A percentile compares a stretch with the other conserved stretches of the same genome.
These are phyloP conservation scores for Lignosus rhinocerotis DNA, from an alignment of 1,284 basidiomycete species.

Conservation along the genomic window DNA sequence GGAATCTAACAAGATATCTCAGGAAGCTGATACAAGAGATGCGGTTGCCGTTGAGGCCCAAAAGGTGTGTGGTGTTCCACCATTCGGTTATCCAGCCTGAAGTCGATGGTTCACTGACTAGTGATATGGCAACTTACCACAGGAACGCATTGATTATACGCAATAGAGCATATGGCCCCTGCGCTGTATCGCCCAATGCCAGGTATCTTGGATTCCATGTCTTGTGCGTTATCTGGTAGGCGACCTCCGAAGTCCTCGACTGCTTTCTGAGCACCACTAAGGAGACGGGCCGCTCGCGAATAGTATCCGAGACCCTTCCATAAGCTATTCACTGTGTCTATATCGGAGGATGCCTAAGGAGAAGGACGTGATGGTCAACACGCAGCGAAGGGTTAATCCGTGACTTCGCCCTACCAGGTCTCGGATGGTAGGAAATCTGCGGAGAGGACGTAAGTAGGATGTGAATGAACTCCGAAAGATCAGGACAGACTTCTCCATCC, in stretches of 20 bases:
- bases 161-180: conserved; percentile 89
- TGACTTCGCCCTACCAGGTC: conserved; percentile 60
- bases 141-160: conserved; percentile 81
- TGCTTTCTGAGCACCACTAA: conserved; percentile 77
- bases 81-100: not conserved
- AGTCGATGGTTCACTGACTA: not conserved
- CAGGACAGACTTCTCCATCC: conserved; percentile 71
- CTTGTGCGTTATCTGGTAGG: conserved; percentile 78
- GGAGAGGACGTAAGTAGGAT: not conserved
- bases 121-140: conserved; percentile 61
- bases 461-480: not conserved
- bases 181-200: conserved; percentile 92
- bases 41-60: not conserved
- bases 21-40: conserved; percentile 14
- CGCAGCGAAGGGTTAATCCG: not conserved
- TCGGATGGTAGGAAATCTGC: conserved; percentile 81
- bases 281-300: conserved; percentile 79
- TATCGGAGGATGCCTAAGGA: conserved; percentile 62
- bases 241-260: conserved; percentile 66
- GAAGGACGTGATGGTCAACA: conserved; percentile 1
- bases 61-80: not conserved
- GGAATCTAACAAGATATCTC: not conserved
- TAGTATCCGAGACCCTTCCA: conserved; percentile 96
- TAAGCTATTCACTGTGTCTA: conserved; percentile 83
- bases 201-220: conserved; percentile 83